Evolutionary conservation across 352 stramenopile species (phyloP), one percentile per base, ranked within the genome.

Genomic region (Globisporangium nagaii): DNA sequence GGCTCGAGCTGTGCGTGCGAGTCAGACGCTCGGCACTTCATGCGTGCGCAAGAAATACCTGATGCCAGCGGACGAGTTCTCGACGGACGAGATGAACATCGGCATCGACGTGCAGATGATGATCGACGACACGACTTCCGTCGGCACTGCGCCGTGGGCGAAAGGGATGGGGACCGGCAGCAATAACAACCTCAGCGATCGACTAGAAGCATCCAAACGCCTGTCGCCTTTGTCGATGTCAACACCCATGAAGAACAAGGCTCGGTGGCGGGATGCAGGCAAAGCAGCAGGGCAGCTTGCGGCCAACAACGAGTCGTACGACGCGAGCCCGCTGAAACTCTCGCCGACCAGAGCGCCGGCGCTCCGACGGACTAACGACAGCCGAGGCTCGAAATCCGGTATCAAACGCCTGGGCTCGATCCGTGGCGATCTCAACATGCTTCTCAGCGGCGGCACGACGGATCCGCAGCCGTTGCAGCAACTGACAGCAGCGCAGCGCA

Each of bases 1-100:
- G 1, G 76, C 75, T 0, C 74, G 71, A 20, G 77, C 73, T 2
- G 69, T 90, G 4, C 70, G 75, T 8, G 79, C 79, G 4, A 73
- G 64, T 15, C 76, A 88, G 25, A 66, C 63, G 11, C 62, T 90
- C 2, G 75, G 73, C 2, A 68, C 68, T 1, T 58, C 75, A 19
- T 36, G 35, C 10, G 49, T 45, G 19, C 49, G 57, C 31, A 58
- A 39, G 19, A 84, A 82, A 30, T 88, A 85, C 46, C 25, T 73
- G 2, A 44, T 76, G 2, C 66, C 70, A 15, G 49, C 60, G 3
- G 67, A 62, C 51, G 64, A 84, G 37, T 75, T 71, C 24, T 69
- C 64, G 1, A 68, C 63, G 0, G 65, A 68, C 1, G 71, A 75
- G 17, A 73, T 74, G 47, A 73, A 75, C n/a, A 34, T 70, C 4